Base-by-base conservation (phyloP, 306 rosid species). In the Nissolia schottii region DNA sequence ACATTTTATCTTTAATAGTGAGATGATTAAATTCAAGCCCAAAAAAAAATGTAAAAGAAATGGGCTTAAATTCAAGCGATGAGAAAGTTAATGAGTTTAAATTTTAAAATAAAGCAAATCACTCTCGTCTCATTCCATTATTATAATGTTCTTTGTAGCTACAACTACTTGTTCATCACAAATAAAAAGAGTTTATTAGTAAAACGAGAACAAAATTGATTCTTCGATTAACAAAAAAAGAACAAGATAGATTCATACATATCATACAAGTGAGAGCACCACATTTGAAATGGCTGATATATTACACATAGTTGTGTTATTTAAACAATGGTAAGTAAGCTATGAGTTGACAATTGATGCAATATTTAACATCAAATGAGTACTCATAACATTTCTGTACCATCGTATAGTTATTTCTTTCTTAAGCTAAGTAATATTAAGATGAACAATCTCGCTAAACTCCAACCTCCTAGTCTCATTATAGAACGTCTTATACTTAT, bases 391-490 rank as follows among this genome's bases (percentile, higher is more conserved):
- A n/a, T n/a, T n/a, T n/a, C n/a, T n/a, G n/a, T n/a, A n/a, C 15
- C 40, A 43, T 4, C 3, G 3, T 2, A 14, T 8, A n/a, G 2
- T 45, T 15, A 1, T 37, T 37, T 3, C 43, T 37, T 37, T 3
- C 8, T 11, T 46, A 56, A 53, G 57, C 77, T 80, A 88, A 77
- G 86, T 83, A 74, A 93, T 77, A 12, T 71, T 76, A 27, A 94
- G 87, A 38, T 71, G 62, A 0, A 94, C 81, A 4, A 43, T 81
- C 74, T 91, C 96, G 70, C 83, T 87, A 53, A 94, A 94, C 71
- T 91, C 95, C 78, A 89, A 67, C 85, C 87, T 89, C 73, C 95
- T 82, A 18, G 97, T 94, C 76, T 94, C 96, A 40, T 64, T 80
- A 35, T 91, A 86, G 43, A 79, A 85, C 1, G 97, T 87, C 60